These are phyloP conservation scores for Yarrowia divulgata DNA, from an alignment of 805 yeast species.

Conservation along the genomic window DNA sequence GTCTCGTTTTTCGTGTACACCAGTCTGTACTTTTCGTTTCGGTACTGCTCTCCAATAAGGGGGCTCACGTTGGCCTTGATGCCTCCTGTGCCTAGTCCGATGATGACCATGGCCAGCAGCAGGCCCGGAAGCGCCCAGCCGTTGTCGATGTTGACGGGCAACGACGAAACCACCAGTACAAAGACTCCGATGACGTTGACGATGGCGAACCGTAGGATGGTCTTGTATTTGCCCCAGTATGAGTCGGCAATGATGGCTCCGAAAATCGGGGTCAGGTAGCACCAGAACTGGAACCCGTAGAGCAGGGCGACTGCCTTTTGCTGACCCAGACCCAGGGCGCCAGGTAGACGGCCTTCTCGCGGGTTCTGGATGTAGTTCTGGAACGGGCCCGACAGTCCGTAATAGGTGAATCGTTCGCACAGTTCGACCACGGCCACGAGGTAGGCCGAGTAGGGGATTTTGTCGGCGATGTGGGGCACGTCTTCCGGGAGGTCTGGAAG, in stretches of 20 bases:
- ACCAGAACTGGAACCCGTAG: constrained; percentile 79
- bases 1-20: constrained; percentile 59
- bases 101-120: constrained; percentile 60
- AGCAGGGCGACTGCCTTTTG: constrained; percentile 74
- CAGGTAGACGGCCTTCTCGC: constrained; percentile 49
- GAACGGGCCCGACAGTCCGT: constrained; percentile 78
- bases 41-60: constrained; percentile 78
- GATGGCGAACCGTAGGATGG: constrained; percentile 67
- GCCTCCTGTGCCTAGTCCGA: constrained; percentile 83
- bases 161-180: constrained; percentile 70
- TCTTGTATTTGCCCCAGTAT: constrained; percentile 72
- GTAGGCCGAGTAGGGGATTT: constrained; percentile 63
- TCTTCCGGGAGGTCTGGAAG: constrained; percentile 3
- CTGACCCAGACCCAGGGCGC: constrained; percentile 67
- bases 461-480: constrained; percentile 56
- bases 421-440: constrained; percentile 75
- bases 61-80: constrained; percentile 80
- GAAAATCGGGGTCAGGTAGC: constrained; percentile 77
- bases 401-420: constrained; percentile 81
- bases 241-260: constrained; percentile 82
- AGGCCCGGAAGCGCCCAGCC: constrained; percentile 70
- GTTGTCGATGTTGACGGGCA: constrained; percentile 62
- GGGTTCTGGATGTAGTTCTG: constrained; percentile 73
- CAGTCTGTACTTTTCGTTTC: constrained; percentile 63
- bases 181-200: constrained; percentile 68